Evolutionary conservation across 2,329 filamentous ascomycete genomes (phyloP).

Genomic region (Trichoderma endophyticum): DNA sequence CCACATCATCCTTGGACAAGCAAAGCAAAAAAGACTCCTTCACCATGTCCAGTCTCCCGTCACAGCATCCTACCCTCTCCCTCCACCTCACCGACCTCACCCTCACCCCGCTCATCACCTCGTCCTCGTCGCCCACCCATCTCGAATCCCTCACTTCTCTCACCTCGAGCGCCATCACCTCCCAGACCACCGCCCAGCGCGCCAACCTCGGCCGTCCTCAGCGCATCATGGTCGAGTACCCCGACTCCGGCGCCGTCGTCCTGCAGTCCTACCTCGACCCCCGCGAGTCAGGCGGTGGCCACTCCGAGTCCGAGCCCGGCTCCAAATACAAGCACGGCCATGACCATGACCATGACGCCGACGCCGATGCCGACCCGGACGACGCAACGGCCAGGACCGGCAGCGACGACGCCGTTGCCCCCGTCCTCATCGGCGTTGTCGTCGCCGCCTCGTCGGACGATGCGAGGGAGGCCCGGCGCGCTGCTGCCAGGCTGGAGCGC

Average conservation of each 20-base stretch:
- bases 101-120: slow-evolving; percentile 57
- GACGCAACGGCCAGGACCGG: slow-evolving; percentile 17
- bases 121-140: slow-evolving; percentile 43
- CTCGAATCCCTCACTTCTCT: slow-evolving; percentile 52
- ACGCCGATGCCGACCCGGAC: neutral
- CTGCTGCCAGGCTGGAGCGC: slow-evolving; percentile 51
- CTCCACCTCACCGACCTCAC: slow-evolving; percentile 57
- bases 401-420: slow-evolving; percentile 41
- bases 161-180: slow-evolving; percentile 50
- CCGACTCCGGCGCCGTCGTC: slow-evolving; percentile 40
- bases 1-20: neutral
- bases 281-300: slow-evolving; percentile 25
- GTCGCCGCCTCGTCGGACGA: slow-evolving; percentile 49
- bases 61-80: slow-evolving; percentile 49
- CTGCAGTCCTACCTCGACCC: slow-evolving; percentile 48
- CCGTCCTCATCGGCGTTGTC: slow-evolving; percentile 54
- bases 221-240: slow-evolving; percentile 58
- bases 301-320: slow-evolving; percentile 11
- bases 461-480: slow-evolving; percentile 49
- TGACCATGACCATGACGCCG: slow-evolving; percentile 4
- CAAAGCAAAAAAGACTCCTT: neutral
- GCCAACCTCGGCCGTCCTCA: slow-evolving; percentile 52
- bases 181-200: slow-evolving; percentile 51
- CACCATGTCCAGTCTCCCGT: slow-evolving; percentile 40
- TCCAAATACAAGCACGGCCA: slow-evolving; percentile 18